Evolutionary conservation across 495 filamentous ascomycete species (phyloP).

Genomic region (Evansstolkia leycettana): DNA sequence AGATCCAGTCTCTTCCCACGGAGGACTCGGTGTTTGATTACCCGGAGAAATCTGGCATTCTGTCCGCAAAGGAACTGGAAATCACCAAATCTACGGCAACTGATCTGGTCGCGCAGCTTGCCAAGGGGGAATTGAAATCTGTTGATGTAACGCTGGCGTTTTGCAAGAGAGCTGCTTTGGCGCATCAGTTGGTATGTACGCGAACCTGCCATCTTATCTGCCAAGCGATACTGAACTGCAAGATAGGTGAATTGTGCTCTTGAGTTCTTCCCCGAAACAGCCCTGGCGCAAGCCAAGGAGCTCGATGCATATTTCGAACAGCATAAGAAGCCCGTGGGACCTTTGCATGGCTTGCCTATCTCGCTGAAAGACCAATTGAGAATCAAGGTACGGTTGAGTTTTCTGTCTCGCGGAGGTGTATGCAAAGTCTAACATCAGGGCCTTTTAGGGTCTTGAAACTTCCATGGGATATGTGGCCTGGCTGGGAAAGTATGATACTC

Average conservation of each 20-base stretch:
- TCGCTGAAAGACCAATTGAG: slow-evolving; percentile 54
- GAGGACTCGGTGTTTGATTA: neutral
- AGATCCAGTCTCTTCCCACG: neutral
- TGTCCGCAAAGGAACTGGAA: slow-evolving; percentile 34
- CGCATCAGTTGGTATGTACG: slow-evolving; percentile 13
- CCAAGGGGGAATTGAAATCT: slow-evolving; percentile 23
- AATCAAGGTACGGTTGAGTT: slow-evolving; percentile 27
- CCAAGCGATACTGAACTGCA: too few species aligned
- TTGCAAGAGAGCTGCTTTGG: slow-evolving; percentile 37
- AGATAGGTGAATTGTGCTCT: slow-evolving; percentile 36
- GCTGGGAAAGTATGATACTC: slow-evolving; percentile 9
- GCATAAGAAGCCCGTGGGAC: slow-evolving; percentile 32
- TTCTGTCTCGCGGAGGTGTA: too few species aligned
- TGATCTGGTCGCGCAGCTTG: slow-evolving; percentile 17
- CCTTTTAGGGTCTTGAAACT: slow-evolving; percentile 29
- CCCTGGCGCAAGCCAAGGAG: slow-evolving; percentile 39
- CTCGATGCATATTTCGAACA: slow-evolving; percentile 39
- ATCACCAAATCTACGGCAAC: slow-evolving; percentile 42
- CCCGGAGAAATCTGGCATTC: slow-evolving; percentile 16
- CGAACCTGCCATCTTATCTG: too few species aligned
- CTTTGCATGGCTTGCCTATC: slow-evolving; percentile 49
- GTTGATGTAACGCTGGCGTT: slow-evolving; percentile 41
- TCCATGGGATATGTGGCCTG: slow-evolving; percentile 18
- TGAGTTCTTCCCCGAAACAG: slow-evolving; percentile 43
- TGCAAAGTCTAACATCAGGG: neutral